These are phyloP conservation scores for Colletotrichum tabaci DNA, from an alignment of 2,329 filamentous ascomycete genomes.

Conservation along the genomic window DNA sequence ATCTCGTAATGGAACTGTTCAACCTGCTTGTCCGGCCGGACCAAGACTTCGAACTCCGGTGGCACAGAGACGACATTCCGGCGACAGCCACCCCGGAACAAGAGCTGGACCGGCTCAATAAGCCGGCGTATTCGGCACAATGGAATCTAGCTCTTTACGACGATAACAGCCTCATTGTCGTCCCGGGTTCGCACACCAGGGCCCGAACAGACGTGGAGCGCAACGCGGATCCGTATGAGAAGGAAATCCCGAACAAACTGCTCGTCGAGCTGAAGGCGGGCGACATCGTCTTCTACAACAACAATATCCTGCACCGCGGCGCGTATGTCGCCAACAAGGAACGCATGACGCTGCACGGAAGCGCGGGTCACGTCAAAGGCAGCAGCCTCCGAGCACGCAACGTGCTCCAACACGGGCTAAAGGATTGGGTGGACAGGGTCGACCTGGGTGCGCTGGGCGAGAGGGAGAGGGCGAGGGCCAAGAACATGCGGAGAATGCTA, in stretches of 20 bases:
- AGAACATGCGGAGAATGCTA: constrained; percentile 75
- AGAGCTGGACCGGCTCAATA: constrained; percentile 73
- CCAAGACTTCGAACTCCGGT: constrained; percentile 79
- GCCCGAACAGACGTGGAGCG: constrained; percentile 80
- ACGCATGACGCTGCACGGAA: constrained; percentile 81
- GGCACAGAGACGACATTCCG: constrained; percentile 89
- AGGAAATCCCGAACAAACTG: constrained; percentile 73
- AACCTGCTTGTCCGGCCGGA: constrained; percentile 87
- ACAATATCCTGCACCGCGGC: constrained; percentile 86
- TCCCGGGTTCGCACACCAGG: constrained; percentile 82
- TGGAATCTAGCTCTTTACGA: constrained; percentile 89
- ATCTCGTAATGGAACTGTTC: constrained; percentile 88
- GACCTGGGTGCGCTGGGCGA: constrained; percentile 67
- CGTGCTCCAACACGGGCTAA: constrained; percentile 82
- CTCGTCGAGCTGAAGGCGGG: constrained; percentile 78
- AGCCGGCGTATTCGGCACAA: constrained; percentile 82
- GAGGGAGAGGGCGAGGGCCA: constrained; percentile 64
- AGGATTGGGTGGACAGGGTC: constrained; percentile 73
- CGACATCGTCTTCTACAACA: constrained; percentile 90
- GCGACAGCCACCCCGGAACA: constrained; percentile 76
- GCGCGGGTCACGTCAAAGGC: constrained; percentile 73
- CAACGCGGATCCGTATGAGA: constrained; percentile 75
- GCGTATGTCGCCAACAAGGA: constrained; percentile 73
- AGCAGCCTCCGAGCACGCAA: constrained; percentile 75
- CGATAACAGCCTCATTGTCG: constrained; percentile 80